Evolutionary conservation across 2,329 filamentous ascomycete genomes (phyloP).

Genomic region (Lizonia empirigonia): DNA sequence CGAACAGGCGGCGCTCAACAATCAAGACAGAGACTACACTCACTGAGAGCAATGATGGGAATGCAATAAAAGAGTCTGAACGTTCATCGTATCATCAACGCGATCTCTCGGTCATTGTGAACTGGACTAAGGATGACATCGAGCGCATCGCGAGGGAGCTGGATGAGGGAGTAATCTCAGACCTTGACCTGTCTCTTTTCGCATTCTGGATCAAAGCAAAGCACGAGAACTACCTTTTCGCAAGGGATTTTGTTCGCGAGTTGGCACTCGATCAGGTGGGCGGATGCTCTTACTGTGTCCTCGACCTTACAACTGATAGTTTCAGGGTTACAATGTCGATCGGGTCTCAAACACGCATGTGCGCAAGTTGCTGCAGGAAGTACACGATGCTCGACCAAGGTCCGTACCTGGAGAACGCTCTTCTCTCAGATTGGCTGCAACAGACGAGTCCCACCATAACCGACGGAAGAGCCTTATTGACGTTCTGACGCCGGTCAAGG

Average conservation of each 20-base stretch:
- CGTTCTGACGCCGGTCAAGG: not conserved
- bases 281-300: not conserved
- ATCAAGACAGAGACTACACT: slow-evolving; percentile 2
- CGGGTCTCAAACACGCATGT: slow-evolving; percentile 22
- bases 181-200: slow-evolving; percentile 33
- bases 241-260: slow-evolving; percentile 36
- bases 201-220: slow-evolving; percentile 33
- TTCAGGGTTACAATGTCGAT: slow-evolving; percentile 26
- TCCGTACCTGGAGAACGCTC: not conserved
- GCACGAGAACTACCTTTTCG: slow-evolving; percentile 28
- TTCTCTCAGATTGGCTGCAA: not conserved
- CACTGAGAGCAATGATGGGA: not conserved
- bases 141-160: slow-evolving; percentile 24
- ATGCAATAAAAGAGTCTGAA: not conserved
- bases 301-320: not conserved
- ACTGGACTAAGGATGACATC: slow-evolving; percentile 18
- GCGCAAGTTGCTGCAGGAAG: slow-evolving; percentile 21
- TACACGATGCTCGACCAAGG: slow-evolving; percentile 17
- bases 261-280: slow-evolving; percentile 34
- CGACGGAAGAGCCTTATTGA: not conserved
- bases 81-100: not conserved
- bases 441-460: not conserved
- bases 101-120: slow-evolving; percentile 6
- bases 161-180: slow-evolving; percentile 32
- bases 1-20: not conserved